phyloP scores from a whole-genome alignment of 2,329 filamentous ascomycete genomes.

The Magnaporthiopsis poae region DNA sequence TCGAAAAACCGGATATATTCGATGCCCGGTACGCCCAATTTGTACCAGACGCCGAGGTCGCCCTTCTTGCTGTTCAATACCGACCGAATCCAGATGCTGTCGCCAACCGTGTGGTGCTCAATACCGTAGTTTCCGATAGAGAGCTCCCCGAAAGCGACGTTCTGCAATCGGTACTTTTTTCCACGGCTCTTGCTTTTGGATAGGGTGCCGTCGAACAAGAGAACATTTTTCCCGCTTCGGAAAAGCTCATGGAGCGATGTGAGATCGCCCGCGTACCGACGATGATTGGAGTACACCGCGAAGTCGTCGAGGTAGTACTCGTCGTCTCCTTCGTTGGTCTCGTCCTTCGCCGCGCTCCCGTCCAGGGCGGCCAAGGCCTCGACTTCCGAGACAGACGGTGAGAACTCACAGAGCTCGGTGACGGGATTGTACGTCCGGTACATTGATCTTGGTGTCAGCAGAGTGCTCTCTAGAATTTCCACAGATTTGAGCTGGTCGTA shows the following conservation, averaged over 20 bases:
- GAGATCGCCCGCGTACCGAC: conserved; percentile 37
- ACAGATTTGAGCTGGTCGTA: not conserved
- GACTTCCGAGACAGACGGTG: not conserved
- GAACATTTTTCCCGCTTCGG: conserved; percentile 21
- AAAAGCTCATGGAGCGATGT: conserved; percentile 43
- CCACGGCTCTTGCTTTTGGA: conserved; percentile 26
- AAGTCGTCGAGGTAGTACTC: conserved; percentile 43
- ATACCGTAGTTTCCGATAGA: conserved; percentile 59
- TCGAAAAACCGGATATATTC: conserved; percentile 55
- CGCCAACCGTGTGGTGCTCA: conserved; percentile 34
- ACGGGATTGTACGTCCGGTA: conserved; percentile 3
- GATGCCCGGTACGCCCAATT: conserved; percentile 41
- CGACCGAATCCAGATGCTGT: conserved; percentile 57
- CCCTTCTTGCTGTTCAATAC: conserved; percentile 24
- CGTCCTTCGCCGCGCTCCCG: not conserved
- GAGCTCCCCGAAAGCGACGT: conserved; percentile 45
- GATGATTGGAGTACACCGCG: conserved; percentile 39
- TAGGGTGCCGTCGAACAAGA: conserved; percentile 54
- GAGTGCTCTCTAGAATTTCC: conserved; percentile 9
- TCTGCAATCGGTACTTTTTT: conserved; percentile 39
- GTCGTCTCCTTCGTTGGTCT: conserved; percentile 9
- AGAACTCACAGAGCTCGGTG: not conserved
- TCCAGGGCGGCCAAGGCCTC: not conserved
- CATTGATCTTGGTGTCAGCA: not conserved
- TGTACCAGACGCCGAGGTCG: conserved; percentile 48